Evolutionary conservation across 2,329 filamentous ascomycete genomes (phyloP).

Genomic region (Cercospora sojina): DNA sequence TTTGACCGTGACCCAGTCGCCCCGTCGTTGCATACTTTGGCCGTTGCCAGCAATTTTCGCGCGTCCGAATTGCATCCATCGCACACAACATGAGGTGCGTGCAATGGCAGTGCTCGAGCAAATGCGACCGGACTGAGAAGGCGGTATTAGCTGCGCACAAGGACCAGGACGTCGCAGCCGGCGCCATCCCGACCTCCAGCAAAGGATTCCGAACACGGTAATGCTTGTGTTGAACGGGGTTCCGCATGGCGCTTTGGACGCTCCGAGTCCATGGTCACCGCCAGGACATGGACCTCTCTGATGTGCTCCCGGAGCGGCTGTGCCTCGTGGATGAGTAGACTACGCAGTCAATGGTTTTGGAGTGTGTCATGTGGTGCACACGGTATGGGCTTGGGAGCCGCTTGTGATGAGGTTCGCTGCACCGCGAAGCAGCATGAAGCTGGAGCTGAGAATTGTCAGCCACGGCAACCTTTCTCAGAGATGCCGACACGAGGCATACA

Average conservation of each 20-base stretch:
- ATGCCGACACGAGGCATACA: background rate
- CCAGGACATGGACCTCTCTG: too few species aligned
- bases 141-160: background rate
- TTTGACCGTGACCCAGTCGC: background rate
- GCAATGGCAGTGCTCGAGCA: background rate
- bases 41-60: too few species aligned
- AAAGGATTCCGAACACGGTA: background rate
- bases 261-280: too few species aligned
- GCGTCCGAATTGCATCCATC: background rate
- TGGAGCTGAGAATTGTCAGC: background rate
- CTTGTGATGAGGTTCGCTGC: background rate
- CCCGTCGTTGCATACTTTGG: too few species aligned
- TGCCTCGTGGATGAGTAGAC: too few species aligned
- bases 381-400: too few species aligned
- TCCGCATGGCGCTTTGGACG: background rate
- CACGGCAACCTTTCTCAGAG: background rate
- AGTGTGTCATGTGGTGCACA: background rate
- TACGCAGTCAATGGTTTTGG: too few species aligned
- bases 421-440: too few species aligned
- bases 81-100: background rate
- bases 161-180: background rate
- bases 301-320: too few species aligned
- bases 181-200: background rate
- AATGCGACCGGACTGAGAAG: background rate
- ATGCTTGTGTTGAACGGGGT: background rate